Base-by-base conservation (phyloP, 2,329 filamentous ascomycete species). In the Xylaria sp. region DNA sequence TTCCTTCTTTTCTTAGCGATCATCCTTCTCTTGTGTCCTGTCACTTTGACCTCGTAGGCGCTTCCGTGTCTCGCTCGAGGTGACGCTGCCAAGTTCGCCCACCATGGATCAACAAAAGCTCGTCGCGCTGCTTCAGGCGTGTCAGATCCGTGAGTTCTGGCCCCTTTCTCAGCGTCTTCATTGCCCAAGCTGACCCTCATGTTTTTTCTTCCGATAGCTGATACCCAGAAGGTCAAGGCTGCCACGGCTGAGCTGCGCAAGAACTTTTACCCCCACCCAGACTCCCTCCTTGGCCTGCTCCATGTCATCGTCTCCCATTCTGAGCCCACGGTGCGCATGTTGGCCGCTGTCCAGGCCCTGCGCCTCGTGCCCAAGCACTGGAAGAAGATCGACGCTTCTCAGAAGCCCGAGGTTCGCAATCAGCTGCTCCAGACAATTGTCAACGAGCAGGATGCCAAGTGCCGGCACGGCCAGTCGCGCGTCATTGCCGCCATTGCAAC, bases 241-340 rank as follows among this genome's bases (percentile, higher is more conserved):
- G 93, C 94, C 71, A 99, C 95, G 20, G 89, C 92, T 67, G 90
- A 94, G 77, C 89, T 98, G 69, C 94, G 97, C 82, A 96, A 97
- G 82, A 93, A 92, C 82, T 98, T 93, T 86, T 98, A 97, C 85
- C 90, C 89, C 77, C 89, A 93, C 74, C 92, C 95, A 46, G 89
- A 94, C 77, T 93, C 93, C 17, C 89, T 98, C 66, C 87, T 95
- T 65, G 89, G 93, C 76, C 91, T 98, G 71, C 88, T 98, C 74
- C 93, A 97, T 82, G 90, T 97, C 77, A 87, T 97, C 74, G 92
- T 93, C 75, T 93, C 91, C 67, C 91, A 97, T 81, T 85, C 90
- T 69, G 86, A 90, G 77, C 80, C 87, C 56, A 88, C 90, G 74
- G 86, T 97, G 65, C 92, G 94, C 77, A 96, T 98, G 85, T 88